Conservation (phyloP, 305 asterid species). For the Fraxinus sp. region DNA sequence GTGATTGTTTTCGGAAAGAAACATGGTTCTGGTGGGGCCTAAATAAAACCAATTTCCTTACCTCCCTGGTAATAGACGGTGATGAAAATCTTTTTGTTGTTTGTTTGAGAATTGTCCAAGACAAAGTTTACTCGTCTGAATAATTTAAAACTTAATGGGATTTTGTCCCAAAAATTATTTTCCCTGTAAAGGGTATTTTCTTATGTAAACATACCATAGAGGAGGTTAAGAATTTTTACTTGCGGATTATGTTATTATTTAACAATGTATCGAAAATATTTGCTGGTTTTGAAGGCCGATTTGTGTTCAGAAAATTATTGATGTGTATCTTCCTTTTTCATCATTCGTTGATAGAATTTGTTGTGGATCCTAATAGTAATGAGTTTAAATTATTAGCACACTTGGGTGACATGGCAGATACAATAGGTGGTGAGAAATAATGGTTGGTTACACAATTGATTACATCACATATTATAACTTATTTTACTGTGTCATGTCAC, state of each 20-base stretch:
- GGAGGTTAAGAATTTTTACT: not conserved
- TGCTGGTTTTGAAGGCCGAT: not conserved
- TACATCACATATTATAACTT: too few relatives aligned
- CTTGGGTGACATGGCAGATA: too few relatives aligned
- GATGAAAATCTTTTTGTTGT: conserved; percentile 20
- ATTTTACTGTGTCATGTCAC: too few relatives aligned
- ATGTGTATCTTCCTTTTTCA: too few relatives aligned
- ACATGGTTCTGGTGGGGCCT: conserved; percentile 13
- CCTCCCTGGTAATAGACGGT: conserved; percentile 12
- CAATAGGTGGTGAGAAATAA: too few relatives aligned
- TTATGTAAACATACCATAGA: not conserved
- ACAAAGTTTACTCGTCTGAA: not conserved
- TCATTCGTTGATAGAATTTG: not conserved
- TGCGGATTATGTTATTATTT: not conserved
- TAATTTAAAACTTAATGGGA: not conserved
- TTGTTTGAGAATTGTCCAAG: not conserved
- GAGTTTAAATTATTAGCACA: not conserved
- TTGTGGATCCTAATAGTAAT: too few relatives aligned
- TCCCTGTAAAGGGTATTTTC: not conserved
- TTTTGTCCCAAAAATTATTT: not conserved
- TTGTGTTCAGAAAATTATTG: not conserved
- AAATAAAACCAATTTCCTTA: not conserved
- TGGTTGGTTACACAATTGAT: too few relatives aligned
- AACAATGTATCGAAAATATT: too few relatives aligned
- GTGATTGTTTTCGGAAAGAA: not conserved